phyloP scores from a whole-genome alignment of 768 basidiomycete species.

The Tricholoma matsutake region DNA sequence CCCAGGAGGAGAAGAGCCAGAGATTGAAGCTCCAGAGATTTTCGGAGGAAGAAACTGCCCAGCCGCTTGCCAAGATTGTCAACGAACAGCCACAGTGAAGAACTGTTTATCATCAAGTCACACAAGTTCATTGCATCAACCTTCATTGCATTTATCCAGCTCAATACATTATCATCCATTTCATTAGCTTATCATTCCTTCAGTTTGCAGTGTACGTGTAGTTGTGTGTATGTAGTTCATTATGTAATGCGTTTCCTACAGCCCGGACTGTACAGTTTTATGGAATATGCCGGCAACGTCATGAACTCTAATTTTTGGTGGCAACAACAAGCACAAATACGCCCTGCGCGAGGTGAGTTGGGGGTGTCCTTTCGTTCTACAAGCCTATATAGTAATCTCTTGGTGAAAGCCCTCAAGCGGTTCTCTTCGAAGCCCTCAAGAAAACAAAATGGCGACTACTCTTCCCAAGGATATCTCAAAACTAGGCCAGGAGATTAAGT shows the following conservation, averaged over 20 bases:
- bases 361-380: slow-evolving; percentile 28
- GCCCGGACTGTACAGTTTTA: slow-evolving; percentile 42
- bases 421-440: slow-evolving; percentile 36
- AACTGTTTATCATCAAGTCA: neutral
- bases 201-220: neutral
- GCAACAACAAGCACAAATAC: slow-evolving; percentile 49
- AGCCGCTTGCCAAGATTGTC: slow-evolving; percentile 11
- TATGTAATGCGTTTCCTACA: too few species aligned
- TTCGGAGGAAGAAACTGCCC: slow-evolving; percentile 8
- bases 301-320: slow-evolving; percentile 42
- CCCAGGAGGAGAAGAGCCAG: slow-evolving; percentile 31
- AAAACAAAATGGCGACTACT: slow-evolving; percentile 63
- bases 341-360: slow-evolving; percentile 32
- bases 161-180: neutral
- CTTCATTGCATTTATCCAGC: neutral
- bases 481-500: slow-evolving; percentile 84
- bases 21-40: slow-evolving; percentile 15
- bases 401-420: slow-evolving; percentile 22
- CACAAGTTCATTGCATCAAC: neutral
- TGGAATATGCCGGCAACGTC: slow-evolving; percentile 34
- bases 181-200: neutral
- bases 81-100: slow-evolving; percentile 4
- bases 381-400: slow-evolving; percentile 24
- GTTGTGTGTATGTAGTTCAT: neutral
- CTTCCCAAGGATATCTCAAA: slow-evolving; percentile 82